Base-by-base conservation (phyloP, 345 rosid genomes). In the Dovyalis caffra region DNA sequence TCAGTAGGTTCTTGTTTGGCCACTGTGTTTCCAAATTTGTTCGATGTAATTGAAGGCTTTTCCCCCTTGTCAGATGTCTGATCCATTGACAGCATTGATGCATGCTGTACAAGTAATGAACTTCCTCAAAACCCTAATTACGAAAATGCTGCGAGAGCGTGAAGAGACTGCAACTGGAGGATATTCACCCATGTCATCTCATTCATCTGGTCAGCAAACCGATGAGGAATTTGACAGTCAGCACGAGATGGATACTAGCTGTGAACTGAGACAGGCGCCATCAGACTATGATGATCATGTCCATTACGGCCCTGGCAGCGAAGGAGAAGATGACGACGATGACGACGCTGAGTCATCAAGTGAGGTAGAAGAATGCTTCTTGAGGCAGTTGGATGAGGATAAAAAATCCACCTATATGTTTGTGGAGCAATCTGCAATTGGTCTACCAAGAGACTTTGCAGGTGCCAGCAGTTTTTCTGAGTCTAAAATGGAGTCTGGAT, bases 61-160 rank as follows among this genome's bases (percentile, higher is more conserved):
- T 4, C 21, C 60, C 78, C 32, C 78, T 63, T 37, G 15, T 56
- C 73, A 89, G 98, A 93, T 90, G 97, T 90, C 98, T 33, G 98
- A 93, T 89, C 99, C 98, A 62, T 87, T 89, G 81, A 89, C 97
- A 60, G 98, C 97, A 45, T 82, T 91, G 72, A 91, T 95, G 99
- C 98, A 91, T 69, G 98, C 98, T 71, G 97, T 95, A 40, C 98
- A 90, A 92, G 95, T 95, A 16, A 95, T 95, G 99, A 95, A 95
- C 89, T 85, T 92, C 81, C 97, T 95, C 35, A 89, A 92, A 87
- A 91, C 92, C 73, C 83, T 95, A 53, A 95, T 92, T 73, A 86
- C 81, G 38, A 88, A 66, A 76, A 84, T 84, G 26, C 70, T 87
- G 14, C 83, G 94, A 67, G 94, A 91, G 33, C 94, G 95, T 1